A percentile compares a stretch with the other conserved stretches of the same genome.
Evolutionary conservation across 176 grass and related monocot species (phyloP).

Genomic region (Triticum timopheevii): DNA sequence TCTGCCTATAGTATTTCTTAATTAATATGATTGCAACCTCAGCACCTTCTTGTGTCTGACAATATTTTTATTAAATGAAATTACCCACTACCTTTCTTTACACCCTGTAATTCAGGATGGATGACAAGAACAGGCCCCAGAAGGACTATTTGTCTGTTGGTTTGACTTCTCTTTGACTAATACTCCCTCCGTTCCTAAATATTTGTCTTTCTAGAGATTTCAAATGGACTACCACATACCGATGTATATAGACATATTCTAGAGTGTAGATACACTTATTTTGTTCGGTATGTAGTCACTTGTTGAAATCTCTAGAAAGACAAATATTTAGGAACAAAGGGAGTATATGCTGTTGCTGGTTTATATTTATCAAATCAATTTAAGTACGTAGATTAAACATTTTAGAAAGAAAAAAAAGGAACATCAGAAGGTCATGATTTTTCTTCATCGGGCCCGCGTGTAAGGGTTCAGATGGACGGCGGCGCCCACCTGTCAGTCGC

Average conservation of each 20-base stretch:
- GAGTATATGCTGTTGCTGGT: neutral
- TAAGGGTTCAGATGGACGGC: neutral
- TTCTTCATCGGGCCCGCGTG: neutral
- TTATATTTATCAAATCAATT: neutral
- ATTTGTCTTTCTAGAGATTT: too few species aligned
- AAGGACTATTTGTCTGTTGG: neutral
- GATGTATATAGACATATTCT: too few species aligned
- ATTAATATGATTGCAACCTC: conserved; percentile 26
- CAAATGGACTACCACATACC: too few species aligned
- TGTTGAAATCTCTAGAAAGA: too few species aligned
- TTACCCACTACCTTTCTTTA: conserved; percentile 27
- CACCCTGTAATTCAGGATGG: neutral
- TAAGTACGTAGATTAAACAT: neutral
- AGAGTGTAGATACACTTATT: too few species aligned
- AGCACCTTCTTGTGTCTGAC: conserved; percentile 46
- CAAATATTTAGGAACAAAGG: too few species aligned
- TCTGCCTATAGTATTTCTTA: conserved; percentile 27
- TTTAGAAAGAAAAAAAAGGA: neutral
- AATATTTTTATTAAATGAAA: neutral
- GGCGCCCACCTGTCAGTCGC: neutral
- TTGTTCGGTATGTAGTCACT: too few species aligned
- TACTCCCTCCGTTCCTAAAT: too few species aligned
- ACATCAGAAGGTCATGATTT: neutral
- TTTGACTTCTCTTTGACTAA: neutral
- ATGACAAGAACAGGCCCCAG: neutral